These are phyloP conservation scores for Yamadazyma kanchanaburiensis DNA, from an alignment of 1,139 yeast genomes.

Conservation along the genomic window DNA sequence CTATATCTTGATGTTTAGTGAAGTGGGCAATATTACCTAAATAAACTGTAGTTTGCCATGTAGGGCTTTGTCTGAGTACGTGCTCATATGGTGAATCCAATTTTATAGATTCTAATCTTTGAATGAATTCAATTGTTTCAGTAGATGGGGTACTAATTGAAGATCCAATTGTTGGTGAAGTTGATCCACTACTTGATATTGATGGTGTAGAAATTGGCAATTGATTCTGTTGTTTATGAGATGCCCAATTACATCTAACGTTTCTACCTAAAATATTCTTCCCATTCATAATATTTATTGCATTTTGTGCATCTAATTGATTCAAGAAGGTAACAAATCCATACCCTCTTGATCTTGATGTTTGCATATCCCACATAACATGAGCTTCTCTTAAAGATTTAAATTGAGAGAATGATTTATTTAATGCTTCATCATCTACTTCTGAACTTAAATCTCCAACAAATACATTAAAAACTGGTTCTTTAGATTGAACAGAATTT, in stretches of 20 bases:
- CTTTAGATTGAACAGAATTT: constrained; percentile 43
- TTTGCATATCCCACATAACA: constrained; percentile 97
- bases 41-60: constrained; percentile 87
- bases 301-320: constrained; percentile 69
- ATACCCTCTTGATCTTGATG: constrained; percentile 87
- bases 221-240: constrained; percentile 50
- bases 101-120: constrained; percentile 4
- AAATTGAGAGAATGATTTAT: constrained; percentile 56
- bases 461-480: constrained; percentile 63
- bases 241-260: constrained; percentile 87
- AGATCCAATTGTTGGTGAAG: neutral
- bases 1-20: constrained; percentile 68
- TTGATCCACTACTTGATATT: neutral
- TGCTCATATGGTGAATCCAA: constrained; percentile 43
- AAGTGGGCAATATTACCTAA: constrained; percentile 81
- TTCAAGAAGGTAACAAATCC: constrained; percentile 83
- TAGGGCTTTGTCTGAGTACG: constrained; percentile 73
- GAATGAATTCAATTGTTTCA: constrained; percentile 1
- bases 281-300: constrained; percentile 75
- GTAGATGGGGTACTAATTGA: neutral
- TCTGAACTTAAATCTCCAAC: constrained; percentile 87
- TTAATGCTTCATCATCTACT: constrained; percentile 72
- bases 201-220: neutral
- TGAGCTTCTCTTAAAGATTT: constrained; percentile 75
- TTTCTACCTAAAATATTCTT: constrained; percentile 68